Evolutionary conservation across 2,329 filamentous ascomycete species (phyloP).

Genomic region (Xylogone sp.): DNA sequence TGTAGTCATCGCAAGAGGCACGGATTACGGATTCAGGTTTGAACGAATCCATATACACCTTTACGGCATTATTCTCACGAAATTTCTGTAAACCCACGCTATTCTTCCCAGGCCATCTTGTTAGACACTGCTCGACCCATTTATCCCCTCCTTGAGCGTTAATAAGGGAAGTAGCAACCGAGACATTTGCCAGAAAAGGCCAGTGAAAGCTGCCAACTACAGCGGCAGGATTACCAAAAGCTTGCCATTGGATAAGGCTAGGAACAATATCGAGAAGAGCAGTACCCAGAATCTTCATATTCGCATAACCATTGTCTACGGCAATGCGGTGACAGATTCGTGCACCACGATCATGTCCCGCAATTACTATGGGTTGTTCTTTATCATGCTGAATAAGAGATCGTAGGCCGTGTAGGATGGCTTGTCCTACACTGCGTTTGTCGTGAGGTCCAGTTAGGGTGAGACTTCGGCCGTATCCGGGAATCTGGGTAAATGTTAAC

Average conservation of each 20-base stretch:
- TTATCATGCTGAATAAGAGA: conserved; percentile 27
- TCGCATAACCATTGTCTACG: conserved; percentile 31
- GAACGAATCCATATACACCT: conserved; percentile 41
- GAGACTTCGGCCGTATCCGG: conserved; percentile 41
- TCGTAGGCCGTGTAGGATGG: conserved; percentile 37
- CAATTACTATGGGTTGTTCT: conserved; percentile 35
- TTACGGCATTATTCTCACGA: conserved; percentile 33
- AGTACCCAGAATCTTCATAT: conserved; percentile 34
- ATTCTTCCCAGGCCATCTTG: conserved; percentile 24
- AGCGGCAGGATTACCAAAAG: conserved; percentile 33
- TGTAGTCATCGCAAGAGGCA: conserved; percentile 44
- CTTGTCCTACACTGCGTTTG: conserved; percentile 36
- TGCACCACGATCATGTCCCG: conserved; percentile 46
- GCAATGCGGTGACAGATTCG: conserved; percentile 45
- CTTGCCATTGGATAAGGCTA: conserved; percentile 40
- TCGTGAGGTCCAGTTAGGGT: conserved; percentile 29
- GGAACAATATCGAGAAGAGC: conserved; percentile 47
- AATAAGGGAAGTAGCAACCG: conserved; percentile 39
- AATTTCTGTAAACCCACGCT: conserved; percentile 13
- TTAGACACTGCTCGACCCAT: conserved; percentile 33
- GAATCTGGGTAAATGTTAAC: conserved; percentile 26
- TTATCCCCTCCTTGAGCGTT: conserved; percentile 35
- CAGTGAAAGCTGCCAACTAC: conserved; percentile 40
- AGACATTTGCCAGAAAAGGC: conserved; percentile 44
- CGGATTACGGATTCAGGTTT: conserved; percentile 36